These are phyloP conservation scores for Mortierella polycephala DNA, from an alignment of 371 early-diverging fungal genomes.

Conservation along the genomic window DNA sequence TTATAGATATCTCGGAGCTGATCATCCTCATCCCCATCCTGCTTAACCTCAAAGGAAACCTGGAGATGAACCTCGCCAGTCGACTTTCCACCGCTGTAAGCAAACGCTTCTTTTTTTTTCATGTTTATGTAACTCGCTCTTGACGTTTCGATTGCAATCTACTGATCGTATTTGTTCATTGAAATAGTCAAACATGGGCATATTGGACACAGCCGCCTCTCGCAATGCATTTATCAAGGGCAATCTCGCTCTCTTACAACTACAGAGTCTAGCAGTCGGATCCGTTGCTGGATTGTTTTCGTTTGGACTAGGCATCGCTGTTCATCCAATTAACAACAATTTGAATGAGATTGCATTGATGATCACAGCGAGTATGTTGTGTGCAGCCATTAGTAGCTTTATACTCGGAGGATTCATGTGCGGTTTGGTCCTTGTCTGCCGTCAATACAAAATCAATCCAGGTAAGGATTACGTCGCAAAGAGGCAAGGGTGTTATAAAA, in stretches of 20 bases:
- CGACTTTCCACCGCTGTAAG: constrained; percentile 82
- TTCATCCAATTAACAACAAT: constrained; percentile 61
- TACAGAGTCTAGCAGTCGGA: constrained; percentile 78
- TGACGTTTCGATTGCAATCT: neutral
- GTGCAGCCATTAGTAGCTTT: constrained; percentile 74
- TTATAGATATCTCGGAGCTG: constrained; percentile 76
- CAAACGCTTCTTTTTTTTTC: neutral
- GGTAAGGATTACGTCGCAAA: constrained; percentile 5
- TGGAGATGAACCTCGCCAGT: constrained; percentile 89
- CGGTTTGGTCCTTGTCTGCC: constrained; percentile 70
- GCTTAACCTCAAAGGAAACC: constrained; percentile 87
- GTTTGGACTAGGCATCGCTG: constrained; percentile 67
- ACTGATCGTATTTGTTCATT: neutral
- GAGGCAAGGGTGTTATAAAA: neutral
- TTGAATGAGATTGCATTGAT: constrained; percentile 70
- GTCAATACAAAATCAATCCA: constrained; percentile 75
- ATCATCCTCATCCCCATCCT: constrained; percentile 86
- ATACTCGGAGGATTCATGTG: constrained; percentile 80
- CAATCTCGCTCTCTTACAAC: constrained; percentile 74
- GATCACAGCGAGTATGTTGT: constrained; percentile 74
- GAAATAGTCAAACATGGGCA: constrained; percentile 72
- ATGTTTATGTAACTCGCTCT: neutral
- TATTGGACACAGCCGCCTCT: constrained; percentile 63
- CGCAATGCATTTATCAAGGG: constrained; percentile 67
- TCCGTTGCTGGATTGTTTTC: constrained; percentile 75